phyloP scores from a whole-genome alignment of 2,329 filamentous ascomycete genomes.

The Nothophaeocryptopus gaeumannii region DNA sequence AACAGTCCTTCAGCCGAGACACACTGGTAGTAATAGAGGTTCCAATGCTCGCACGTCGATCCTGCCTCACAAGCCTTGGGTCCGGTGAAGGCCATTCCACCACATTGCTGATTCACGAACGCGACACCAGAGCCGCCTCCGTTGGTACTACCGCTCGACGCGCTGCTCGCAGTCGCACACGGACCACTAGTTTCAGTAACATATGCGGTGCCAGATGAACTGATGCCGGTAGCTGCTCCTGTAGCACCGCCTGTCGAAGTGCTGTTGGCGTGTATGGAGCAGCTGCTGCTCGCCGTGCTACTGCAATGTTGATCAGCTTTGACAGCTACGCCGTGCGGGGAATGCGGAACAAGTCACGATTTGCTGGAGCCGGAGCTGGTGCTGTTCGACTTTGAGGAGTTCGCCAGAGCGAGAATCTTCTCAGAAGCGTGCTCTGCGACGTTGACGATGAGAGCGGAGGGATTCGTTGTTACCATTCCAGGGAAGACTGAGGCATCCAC shows the following conservation, averaged over 20 bases:
- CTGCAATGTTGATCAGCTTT: slow-evolving; percentile 2
- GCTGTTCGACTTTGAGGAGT: slow-evolving; percentile 1
- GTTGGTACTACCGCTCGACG: background rate
- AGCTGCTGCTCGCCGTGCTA: slow-evolving; percentile 1
- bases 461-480: slow-evolving; percentile 67
- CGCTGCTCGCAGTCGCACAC: background rate
- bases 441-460: slow-evolving; percentile 62
- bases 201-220: slow-evolving; percentile 2
- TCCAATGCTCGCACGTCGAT: slow-evolving; percentile 9
- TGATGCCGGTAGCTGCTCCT: background rate
- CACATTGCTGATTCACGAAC: slow-evolving; percentile 13
- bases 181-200: slow-evolving; percentile 1
- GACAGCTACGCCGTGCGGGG: background rate
- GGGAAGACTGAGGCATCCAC: slow-evolving; percentile 69
- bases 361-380: background rate
- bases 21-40: slow-evolving; percentile 16
- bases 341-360: background rate
- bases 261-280: background rate
- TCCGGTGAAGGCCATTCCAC: slow-evolving; percentile 11
- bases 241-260: background rate
- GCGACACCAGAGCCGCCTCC: background rate
- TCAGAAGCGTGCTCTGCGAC: slow-evolving; percentile 61
- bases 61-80: slow-evolving; percentile 6
- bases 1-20: background rate
- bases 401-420: slow-evolving; percentile 47